These are phyloP conservation scores for Prunus davidiana DNA, from an alignment of 306 rosid species.

Conservation along the genomic window DNA sequence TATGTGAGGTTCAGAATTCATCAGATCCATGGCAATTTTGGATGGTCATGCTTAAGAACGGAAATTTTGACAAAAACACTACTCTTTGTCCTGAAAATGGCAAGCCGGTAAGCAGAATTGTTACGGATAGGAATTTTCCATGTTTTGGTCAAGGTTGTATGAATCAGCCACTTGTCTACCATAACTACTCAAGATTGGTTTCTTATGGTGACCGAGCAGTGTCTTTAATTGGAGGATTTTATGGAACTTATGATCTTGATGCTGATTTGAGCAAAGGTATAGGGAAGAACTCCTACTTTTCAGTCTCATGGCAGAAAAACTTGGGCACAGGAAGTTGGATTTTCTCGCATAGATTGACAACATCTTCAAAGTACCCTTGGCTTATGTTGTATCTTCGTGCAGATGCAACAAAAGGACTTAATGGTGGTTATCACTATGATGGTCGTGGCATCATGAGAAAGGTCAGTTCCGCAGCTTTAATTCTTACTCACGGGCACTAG, in stretches of 20 bases:
- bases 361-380: slow-evolving; percentile 56
- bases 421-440: slow-evolving; percentile 55
- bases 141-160: slow-evolving; percentile 65
- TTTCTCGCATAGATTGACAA: slow-evolving; percentile 37
- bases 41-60: slow-evolving; percentile 64
- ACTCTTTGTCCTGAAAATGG: slow-evolving; percentile 59
- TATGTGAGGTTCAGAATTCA: slow-evolving; percentile 37
- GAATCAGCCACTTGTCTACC: slow-evolving; percentile 59
- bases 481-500: not conserved
- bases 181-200: slow-evolving; percentile 37
- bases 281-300: slow-evolving; percentile 42
- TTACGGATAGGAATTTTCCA: slow-evolving; percentile 40
- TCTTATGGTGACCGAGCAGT: slow-evolving; percentile 5
- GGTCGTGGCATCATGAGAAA: slow-evolving; percentile 50
- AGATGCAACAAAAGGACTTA: slow-evolving; percentile 46
- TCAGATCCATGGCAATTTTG: slow-evolving; percentile 51
- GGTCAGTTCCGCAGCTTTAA: slow-evolving; percentile 22
- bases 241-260: slow-evolving; percentile 60
- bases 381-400: slow-evolving; percentile 56
- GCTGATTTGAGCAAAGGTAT: slow-evolving; percentile 35
- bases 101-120: slow-evolving; percentile 26
- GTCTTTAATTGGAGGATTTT: slow-evolving; percentile 41
- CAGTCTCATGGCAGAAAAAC: slow-evolving; percentile 49
- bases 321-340: slow-evolving; percentile 51
- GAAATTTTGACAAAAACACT: slow-evolving; percentile 52